These are phyloP conservation scores for Sugiyamaella lignohabitans DNA, from an alignment of 805 yeast species.

Conservation along the genomic window DNA sequence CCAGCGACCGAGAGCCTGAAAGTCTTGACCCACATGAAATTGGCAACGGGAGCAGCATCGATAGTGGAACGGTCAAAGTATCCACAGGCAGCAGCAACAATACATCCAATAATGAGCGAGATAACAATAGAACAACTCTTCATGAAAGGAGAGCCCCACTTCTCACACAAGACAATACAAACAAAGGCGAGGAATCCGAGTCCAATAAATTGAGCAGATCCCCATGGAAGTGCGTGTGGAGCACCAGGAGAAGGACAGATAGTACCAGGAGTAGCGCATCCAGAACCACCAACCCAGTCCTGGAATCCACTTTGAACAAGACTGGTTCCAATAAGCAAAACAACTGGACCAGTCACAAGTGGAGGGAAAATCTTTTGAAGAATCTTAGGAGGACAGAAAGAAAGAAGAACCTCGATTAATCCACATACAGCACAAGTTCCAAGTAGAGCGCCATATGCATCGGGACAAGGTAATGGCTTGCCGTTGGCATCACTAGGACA, in stretches of 20 bases:
- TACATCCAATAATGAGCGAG: slow-evolving; percentile 82
- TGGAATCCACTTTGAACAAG: slow-evolving; percentile 66
- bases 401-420: slow-evolving; percentile 60
- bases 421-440: slow-evolving; percentile 79
- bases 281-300: slow-evolving; percentile 86
- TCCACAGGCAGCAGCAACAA: slow-evolving; percentile 86
- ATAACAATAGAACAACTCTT: slow-evolving; percentile 87
- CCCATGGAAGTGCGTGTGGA: slow-evolving; percentile 62
- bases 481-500: slow-evolving; percentile 66
- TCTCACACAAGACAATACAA: slow-evolving; percentile 68
- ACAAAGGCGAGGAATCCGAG: slow-evolving; percentile 77
- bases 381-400: slow-evolving; percentile 68
- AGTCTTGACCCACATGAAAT: slow-evolving; percentile 84
- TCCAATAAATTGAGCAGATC: slow-evolving; percentile 81
- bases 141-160: slow-evolving; percentile 92
- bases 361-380: slow-evolving; percentile 80
- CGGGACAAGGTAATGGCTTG: slow-evolving; percentile 68
- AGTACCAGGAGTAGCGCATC: slow-evolving; percentile 32
- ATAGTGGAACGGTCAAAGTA: slow-evolving; percentile 59
- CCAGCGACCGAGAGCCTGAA: slow-evolving; percentile 72
- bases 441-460: slow-evolving; percentile 81
- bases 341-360: slow-evolving; percentile 90
- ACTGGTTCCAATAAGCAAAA: slow-evolving; percentile 69
- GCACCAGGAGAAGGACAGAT: slow-evolving; percentile 46
- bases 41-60: slow-evolving; percentile 68